Percentiles rank a stretch among this genome's conserved stretches.
Evolutionary conservation across 2,329 filamentous ascomycete species (phyloP).

Genomic region (Fusarium fujikuroi): DNA sequence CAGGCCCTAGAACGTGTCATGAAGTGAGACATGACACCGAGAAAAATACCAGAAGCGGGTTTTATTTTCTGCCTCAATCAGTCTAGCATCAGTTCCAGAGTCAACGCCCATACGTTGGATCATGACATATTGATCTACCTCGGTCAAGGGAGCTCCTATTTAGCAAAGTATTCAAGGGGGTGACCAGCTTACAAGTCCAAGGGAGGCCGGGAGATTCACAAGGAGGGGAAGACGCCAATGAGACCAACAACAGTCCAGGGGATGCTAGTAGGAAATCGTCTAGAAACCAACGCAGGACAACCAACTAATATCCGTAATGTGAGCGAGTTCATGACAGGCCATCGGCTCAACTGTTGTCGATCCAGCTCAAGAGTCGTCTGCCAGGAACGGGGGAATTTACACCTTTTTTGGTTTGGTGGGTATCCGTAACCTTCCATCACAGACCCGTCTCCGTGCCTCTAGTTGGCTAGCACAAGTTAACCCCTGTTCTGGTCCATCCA

Average conservation of each 20-base stretch:
- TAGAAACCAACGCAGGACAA: not conserved
- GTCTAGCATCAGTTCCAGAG: constrained; percentile 29
- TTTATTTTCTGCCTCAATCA: constrained; percentile 4
- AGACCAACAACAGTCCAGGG: constrained; percentile 26
- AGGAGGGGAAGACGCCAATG: not conserved
- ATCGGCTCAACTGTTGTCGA: not conserved
- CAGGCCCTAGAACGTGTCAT: constrained; percentile 10
- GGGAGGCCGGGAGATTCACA: constrained; percentile 14
- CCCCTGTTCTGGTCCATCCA: constrained; percentile 21
- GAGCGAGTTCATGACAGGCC: constrained; percentile 4
- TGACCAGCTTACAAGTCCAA: constrained; percentile 4
- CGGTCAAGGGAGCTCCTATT: constrained; percentile 11
- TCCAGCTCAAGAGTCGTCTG: constrained; percentile 5
- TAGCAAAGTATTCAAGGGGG: constrained; percentile 11
- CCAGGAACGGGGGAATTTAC: constrained; percentile 34
- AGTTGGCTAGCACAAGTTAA: not conserved
- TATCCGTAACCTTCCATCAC: not conserved
- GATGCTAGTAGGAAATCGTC: not conserved
- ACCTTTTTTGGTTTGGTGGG: constrained; percentile 11
- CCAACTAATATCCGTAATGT: not conserved
- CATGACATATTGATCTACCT: constrained; percentile 2
- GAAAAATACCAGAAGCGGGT: constrained; percentile 21
- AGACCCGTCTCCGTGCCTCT: constrained; percentile 15
- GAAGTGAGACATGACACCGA: constrained; percentile 21
- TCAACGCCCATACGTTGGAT: not conserved